Evolutionary conservation across 1,284 basidiomycete species (phyloP).

Genomic region (Trametes sp.): DNA sequence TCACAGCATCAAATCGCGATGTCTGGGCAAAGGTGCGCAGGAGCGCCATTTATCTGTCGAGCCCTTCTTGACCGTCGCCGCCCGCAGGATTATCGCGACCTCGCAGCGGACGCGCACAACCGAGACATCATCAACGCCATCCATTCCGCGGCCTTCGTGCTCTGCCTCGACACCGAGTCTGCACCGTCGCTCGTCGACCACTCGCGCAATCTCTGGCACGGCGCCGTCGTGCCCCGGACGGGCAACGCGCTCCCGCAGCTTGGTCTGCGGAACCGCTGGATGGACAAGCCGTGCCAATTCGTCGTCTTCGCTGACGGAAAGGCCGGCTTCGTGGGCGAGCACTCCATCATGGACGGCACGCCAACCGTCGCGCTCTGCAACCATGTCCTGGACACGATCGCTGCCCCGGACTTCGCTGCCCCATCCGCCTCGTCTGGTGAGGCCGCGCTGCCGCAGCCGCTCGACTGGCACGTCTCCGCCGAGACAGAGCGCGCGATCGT

Average conservation of each 20-base stretch:
- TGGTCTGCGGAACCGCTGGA: conserved; percentile 77
- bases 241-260: conserved; percentile 37
- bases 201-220: conserved; percentile 79
- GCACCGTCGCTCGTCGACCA: conserved; percentile 63
- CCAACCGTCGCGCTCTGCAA: conserved; percentile 73
- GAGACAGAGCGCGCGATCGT: conserved; percentile 57
- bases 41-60: background rate
- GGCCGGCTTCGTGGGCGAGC: conserved; percentile 90
- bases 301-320: conserved; percentile 81
- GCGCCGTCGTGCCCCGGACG: conserved; percentile 44
- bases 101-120: conserved; percentile 67
- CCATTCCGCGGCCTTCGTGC: conserved; percentile 83
- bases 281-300: conserved; percentile 87
- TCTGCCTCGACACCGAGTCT: conserved; percentile 76
- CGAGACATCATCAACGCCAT: conserved; percentile 72
- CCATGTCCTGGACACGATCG: conserved; percentile 71
- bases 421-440: conserved; percentile 32
- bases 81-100: conserved; percentile 66
- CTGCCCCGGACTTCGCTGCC: conserved; percentile 64
- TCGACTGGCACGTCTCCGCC: conserved; percentile 74
- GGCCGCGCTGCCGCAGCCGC: conserved; percentile 43
- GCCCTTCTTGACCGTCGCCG: conserved; percentile 4
- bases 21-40: conserved; percentile 77
- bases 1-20: conserved; percentile 84
- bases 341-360: conserved; percentile 91